phyloP scores from a whole-genome alignment of 176 grass and related monocot species.

The Leersia perrieri region DNA sequence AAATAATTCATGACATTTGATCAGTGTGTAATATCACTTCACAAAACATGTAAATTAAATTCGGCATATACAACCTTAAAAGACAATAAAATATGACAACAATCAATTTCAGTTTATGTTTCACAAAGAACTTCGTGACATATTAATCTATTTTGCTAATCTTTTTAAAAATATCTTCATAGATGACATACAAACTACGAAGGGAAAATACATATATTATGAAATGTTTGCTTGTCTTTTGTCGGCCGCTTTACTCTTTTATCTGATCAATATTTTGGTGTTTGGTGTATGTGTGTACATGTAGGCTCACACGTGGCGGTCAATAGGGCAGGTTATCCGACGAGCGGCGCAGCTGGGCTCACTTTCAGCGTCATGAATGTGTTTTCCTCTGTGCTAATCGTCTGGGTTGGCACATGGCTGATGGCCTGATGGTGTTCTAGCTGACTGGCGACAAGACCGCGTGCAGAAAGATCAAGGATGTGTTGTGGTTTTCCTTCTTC shows the following conservation, averaged over 20 bases:
- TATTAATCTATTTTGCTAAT: too few relatives aligned
- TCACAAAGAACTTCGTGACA: too few relatives aligned
- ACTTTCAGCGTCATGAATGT: constrained; percentile 9
- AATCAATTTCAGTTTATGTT: too few relatives aligned
- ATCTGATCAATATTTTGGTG: not conserved
- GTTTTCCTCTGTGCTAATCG: not conserved
- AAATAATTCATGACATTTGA: too few relatives aligned
- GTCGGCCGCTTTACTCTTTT: not conserved
- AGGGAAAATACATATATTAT: too few relatives aligned
- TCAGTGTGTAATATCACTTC: too few relatives aligned
- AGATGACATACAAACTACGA: too few relatives aligned
- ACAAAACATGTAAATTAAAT: too few relatives aligned
- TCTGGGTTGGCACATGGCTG: constrained; percentile 14
- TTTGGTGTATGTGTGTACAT: not conserved
- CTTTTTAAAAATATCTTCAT: too few relatives aligned
- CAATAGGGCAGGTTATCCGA: not conserved
- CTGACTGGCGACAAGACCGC: not conserved
- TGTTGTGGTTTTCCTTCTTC: not conserved
- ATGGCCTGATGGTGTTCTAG: constrained; percentile 10
- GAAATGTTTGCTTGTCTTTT: too few relatives aligned
- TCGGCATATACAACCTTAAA: too few relatives aligned
- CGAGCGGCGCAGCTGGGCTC: constrained; percentile 28
- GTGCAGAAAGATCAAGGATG: not conserved
- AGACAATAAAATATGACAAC: too few relatives aligned
- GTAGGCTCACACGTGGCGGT: constrained; percentile 55